Evolutionary conservation across 495 filamentous ascomycete species (phyloP), one percentile per base, ranked within the genome.

Genomic region (Beverwykella pulmonaria): DNA sequence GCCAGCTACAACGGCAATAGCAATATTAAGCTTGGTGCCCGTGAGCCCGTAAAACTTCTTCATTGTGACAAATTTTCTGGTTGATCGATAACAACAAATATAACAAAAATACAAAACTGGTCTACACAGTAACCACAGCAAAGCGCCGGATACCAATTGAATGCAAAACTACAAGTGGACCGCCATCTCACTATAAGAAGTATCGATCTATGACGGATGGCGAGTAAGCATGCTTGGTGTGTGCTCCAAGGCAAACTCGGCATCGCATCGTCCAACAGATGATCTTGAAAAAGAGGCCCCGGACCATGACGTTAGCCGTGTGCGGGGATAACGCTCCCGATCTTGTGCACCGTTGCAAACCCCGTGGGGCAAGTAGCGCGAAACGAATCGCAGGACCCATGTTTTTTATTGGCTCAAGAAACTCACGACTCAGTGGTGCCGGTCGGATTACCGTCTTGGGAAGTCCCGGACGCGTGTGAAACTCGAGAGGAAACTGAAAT

Each of bases 1-100:
- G 68, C 88, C 88, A 50, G 88, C 88, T 53, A 91, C 81, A 10
- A 87, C 69, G 44, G 86, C 86, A 59, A 92, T 86, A 57, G 86
- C 87, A 65, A 87, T 78, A 66, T 90, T 88, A 36, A 92, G 82
- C 74, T 79, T 79, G 41, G 79, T 75, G 79, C 89, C 89, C 68
- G 82, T 81, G 59, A 91, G 84, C 76, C 89, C 89, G 64, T 89
- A 83, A 71, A 69, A 76, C 44, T 71, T 68, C 50, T 61, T 61
- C 71, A 67, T 67, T 20, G 1, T 62, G 56, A 22, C 14, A 3
- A 6, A 12, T 53, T 3, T 5, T 54, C n/a, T 25, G 27, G 14
- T 52, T 30, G 7, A 7, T 12, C 19, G 2, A 25, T 7, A 25
- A 22, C 25, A 25, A 5, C 10, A 22, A 52, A 23, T 4, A 19